These are phyloP conservation scores for Cucumis variabilis DNA, from an alignment of 331 rosid genomes.

Conservation along the genomic window DNA sequence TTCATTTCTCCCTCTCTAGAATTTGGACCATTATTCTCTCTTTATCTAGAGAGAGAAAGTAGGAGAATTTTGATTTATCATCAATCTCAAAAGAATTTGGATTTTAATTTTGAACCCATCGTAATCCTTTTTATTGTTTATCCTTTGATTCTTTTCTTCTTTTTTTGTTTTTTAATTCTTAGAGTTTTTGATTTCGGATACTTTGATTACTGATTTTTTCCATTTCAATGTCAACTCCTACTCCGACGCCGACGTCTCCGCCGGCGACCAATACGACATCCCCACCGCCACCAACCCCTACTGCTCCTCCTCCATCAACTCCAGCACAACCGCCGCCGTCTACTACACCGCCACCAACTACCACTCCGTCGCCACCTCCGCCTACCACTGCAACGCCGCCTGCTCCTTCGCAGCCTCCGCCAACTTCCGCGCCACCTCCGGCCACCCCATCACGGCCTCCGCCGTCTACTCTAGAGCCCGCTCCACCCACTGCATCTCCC, in stretches of 20 bases:
- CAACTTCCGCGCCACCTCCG: slow-evolving; percentile 36
- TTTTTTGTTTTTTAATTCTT: neutral
- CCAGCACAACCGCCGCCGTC: slow-evolving; percentile 31
- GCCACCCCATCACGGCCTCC: slow-evolving; percentile 30
- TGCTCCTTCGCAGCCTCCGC: slow-evolving; percentile 29
- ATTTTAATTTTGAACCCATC: neutral
- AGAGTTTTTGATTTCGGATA: neutral
- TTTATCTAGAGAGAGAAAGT: slow-evolving; percentile 30
- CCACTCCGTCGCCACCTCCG: slow-evolving; percentile 49
- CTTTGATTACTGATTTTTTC: neutral
- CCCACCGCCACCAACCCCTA: slow-evolving; percentile 46
- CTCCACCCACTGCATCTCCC: slow-evolving; percentile 39
- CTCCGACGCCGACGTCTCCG: slow-evolving; percentile 51
- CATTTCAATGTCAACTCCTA: slow-evolving; percentile 48
- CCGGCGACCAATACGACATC: slow-evolving; percentile 42
- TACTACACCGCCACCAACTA: slow-evolving; percentile 34
- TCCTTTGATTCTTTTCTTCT: neutral
- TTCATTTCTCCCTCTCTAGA: slow-evolving; percentile 29
- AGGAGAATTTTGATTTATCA: slow-evolving; percentile 42
- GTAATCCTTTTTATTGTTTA: neutral
- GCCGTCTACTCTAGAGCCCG: slow-evolving; percentile 41
- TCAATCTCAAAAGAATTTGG: neutral
- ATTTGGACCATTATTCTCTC: slow-evolving; percentile 16
- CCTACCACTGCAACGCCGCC: slow-evolving; percentile 46
- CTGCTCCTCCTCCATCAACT: slow-evolving; percentile 37